Conservation (phyloP, 495 filamentous ascomycete genomes). For the Lasiosphaeriaceae sp. region DNA sequence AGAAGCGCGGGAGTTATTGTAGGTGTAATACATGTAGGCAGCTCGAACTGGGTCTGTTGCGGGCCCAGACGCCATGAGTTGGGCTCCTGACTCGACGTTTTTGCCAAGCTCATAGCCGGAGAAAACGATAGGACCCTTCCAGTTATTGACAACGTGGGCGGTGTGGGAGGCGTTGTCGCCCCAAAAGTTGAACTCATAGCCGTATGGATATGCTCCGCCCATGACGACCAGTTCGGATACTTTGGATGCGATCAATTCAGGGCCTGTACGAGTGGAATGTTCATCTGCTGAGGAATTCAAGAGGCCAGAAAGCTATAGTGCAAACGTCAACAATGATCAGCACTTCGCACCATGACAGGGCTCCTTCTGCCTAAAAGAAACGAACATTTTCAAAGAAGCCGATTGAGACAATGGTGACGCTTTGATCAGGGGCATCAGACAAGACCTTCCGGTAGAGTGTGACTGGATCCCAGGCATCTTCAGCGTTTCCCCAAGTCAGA, state of each 20-base stretch:
- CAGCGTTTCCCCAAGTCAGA: constrained; percentile 27
- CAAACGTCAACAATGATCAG: neutral
- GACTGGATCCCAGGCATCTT: constrained; percentile 41
- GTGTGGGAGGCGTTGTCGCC: constrained; percentile 29
- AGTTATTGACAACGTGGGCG: constrained; percentile 38
- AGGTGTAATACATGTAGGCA: constrained; percentile 40
- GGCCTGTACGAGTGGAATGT: constrained; percentile 30
- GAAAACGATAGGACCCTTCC: constrained; percentile 34
- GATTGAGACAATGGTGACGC: constrained; percentile 43
- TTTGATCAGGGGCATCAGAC: constrained; percentile 28
- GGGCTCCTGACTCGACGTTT: constrained; percentile 31
- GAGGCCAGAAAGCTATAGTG: constrained; percentile 32
- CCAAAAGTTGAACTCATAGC: constrained; percentile 42
- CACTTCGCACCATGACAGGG: too few species aligned
- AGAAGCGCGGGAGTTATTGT: constrained; percentile 26
- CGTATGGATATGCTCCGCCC: constrained; percentile 44
- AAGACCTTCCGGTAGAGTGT: constrained; percentile 39
- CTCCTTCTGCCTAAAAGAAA: neutral
- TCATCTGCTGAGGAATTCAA: constrained; percentile 35
- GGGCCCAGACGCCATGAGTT: constrained; percentile 29
- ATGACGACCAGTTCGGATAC: constrained; percentile 44
- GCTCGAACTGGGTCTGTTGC: constrained; percentile 33
- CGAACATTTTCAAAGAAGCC: constrained; percentile 39
- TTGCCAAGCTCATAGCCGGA: constrained; percentile 35
- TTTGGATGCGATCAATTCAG: constrained; percentile 34